Evolutionary conservation across 2,329 filamentous ascomycete genomes (phyloP).

Genomic region (Fusarium sp.): DNA sequence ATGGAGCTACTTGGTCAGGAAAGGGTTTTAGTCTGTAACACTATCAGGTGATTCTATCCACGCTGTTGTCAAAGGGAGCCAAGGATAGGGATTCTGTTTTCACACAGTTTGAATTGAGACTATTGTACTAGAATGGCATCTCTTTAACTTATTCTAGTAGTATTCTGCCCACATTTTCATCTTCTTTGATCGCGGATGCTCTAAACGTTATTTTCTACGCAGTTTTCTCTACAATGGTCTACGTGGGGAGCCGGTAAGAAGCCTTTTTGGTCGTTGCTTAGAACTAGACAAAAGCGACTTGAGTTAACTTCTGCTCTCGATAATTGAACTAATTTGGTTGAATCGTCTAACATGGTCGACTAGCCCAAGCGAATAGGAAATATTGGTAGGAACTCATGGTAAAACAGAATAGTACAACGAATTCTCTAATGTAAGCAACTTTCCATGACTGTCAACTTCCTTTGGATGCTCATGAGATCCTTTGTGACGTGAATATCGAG

Average conservation of each 20-base stretch:
- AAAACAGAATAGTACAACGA: accelerated
- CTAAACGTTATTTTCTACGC: not conserved
- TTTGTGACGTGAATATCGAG: not conserved
- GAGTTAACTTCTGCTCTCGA: too few relatives aligned
- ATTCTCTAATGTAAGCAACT: not conserved
- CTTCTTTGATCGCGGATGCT: not conserved
- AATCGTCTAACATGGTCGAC: too few relatives aligned
- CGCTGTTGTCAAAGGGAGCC: not conserved
- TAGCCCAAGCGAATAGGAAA: accelerated
- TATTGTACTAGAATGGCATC: not conserved
- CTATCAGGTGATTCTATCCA: not conserved
- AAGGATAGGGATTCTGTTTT: not conserved
- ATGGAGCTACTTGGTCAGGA: not conserved
- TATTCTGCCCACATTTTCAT: accelerated
- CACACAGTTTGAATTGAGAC: not conserved
- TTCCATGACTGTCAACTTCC: not conserved
- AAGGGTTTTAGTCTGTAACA: not conserved
- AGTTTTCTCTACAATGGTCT: not conserved
- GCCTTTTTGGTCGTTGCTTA: too few relatives aligned
- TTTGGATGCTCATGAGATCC: not conserved
- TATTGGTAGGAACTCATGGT: not conserved
- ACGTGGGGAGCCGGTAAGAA: not conserved
- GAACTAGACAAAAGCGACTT: too few relatives aligned
- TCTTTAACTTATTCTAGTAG: not conserved
- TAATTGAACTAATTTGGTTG: too few relatives aligned